phyloP scores from a whole-genome alignment of 2,329 filamentous ascomycete species.

The Penicillium sp. region DNA sequence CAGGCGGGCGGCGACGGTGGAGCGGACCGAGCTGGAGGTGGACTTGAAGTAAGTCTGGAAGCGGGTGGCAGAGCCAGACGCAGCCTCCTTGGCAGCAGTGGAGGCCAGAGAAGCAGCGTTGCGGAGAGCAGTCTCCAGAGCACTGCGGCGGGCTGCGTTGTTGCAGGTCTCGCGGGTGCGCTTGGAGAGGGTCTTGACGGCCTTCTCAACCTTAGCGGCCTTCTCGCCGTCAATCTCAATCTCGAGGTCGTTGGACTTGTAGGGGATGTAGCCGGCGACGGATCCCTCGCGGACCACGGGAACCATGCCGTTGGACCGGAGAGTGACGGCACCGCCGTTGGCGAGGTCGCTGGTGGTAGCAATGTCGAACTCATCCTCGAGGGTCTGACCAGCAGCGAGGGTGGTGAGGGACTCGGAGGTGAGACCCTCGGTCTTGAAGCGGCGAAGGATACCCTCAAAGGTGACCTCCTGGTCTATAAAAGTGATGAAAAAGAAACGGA shows the following conservation, averaged over 20 bases:
- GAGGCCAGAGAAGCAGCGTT: constrained; percentile 44
- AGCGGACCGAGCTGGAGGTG: constrained; percentile 41
- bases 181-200: constrained; percentile 38
- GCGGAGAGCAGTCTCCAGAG: constrained; percentile 47
- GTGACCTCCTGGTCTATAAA: constrained; percentile 22
- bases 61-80: constrained; percentile 36
- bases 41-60: constrained; percentile 57
- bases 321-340: constrained; percentile 49
- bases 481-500: too few relatives aligned
- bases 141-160: constrained; percentile 42
- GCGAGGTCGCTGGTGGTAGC: constrained; percentile 38
- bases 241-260: constrained; percentile 54
- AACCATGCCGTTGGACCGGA: constrained; percentile 53
- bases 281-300: constrained; percentile 49
- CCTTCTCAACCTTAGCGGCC: constrained; percentile 47
- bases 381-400: constrained; percentile 23
- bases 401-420: constrained; percentile 25
- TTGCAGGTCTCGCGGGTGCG: constrained; percentile 52
- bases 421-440: constrained; percentile 24
- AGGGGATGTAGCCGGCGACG: constrained; percentile 52
- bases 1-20: constrained; percentile 48
- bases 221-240: constrained; percentile 52
- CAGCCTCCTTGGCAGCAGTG: constrained; percentile 50
- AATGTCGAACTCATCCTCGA: constrained; percentile 32
- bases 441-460: constrained; percentile 30